Base-by-base conservation (phyloP, 31 red algal genomes). In the Asparagopsis taxiformis region DNA sequence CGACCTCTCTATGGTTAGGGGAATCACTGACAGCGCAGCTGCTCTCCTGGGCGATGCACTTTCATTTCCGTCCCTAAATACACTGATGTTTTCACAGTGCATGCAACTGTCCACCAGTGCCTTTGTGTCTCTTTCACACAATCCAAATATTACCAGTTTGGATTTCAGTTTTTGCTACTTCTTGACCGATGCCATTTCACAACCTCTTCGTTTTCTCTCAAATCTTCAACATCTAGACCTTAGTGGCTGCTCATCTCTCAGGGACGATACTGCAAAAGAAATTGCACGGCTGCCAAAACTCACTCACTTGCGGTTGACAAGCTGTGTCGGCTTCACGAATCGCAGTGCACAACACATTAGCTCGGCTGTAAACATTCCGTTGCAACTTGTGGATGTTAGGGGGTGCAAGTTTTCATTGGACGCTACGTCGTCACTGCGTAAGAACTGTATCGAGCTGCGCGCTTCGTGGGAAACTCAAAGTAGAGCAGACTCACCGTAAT, bases 91-190 rank as follows among this genome's bases (percentile, higher is more conserved):
- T 0, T 69, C 63, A 1, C 77, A 80, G 52, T 80, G 77, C 44
- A 11, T 32, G 19, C 1, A 57, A 52, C 48, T 80, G 16, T 60
- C 77, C 31, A 54, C 68, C 51, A 23, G 37, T 7, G 62, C 48
- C 24, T 51, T 80, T 26, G 20, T 33, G 9, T 35, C 34, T 24
- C 49, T 80, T 9, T 35, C 64, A 10, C 51, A 37, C 13, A 69
- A 69, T 30, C 15, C 22, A 5, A 35, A 35, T 37, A 59, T 85
- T n/a, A 34, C 32, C 13, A 51, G 50, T 43, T 55, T 85, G 35
- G 62, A 75, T 55, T 36, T 85, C 35, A 74, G 68, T 35, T 60
- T 69, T 65, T 85, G 81, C 60, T 37, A 61, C 13, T 46, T 36
- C 25, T 48, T 85, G 29, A 67, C 70, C 15, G 61, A 85, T 59